Conservation (phyloP, 805 yeast species). For the Suhomyces xylopsoci region DNA sequence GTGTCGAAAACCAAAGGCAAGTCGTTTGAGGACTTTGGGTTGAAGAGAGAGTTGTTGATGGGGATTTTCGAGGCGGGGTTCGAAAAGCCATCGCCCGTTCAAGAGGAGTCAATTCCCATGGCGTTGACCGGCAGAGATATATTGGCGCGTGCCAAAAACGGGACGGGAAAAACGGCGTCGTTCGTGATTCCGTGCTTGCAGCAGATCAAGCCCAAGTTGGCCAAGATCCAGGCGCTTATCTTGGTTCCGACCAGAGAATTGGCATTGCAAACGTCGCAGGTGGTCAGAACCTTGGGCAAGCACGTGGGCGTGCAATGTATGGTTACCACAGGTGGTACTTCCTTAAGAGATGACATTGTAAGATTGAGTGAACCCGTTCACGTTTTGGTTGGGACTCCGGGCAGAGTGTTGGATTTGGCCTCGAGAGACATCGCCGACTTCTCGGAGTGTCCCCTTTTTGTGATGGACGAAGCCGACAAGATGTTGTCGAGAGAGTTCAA, state of each 20-base stretch:
- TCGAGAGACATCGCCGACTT: slow-evolving; percentile 84
- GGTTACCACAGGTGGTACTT: slow-evolving; percentile 99
- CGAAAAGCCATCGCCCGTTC: slow-evolving; percentile 97
- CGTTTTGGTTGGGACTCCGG: slow-evolving; percentile 95
- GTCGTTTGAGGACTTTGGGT: slow-evolving; percentile 85
- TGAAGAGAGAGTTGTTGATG: slow-evolving; percentile 92
- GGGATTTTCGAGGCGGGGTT: slow-evolving; percentile 99
- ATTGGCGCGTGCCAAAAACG: slow-evolving; percentile 96
- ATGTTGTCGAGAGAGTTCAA: slow-evolving; percentile 90
- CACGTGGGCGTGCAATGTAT: slow-evolving; percentile 89
- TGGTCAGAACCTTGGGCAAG: slow-evolving; percentile 91
- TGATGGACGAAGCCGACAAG: slow-evolving; percentile 99
- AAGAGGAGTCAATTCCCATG: slow-evolving; percentile 94
- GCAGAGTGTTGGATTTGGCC: slow-evolving; percentile 93
- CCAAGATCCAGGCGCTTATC: slow-evolving; percentile 86
- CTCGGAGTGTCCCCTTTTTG: slow-evolving; percentile 78
- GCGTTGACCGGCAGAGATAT: slow-evolving; percentile 95
- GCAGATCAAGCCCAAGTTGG: slow-evolving; percentile 76
- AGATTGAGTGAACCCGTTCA: slow-evolving; percentile 93
- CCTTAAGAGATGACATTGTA: slow-evolving; percentile 87
- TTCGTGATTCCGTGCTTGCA: slow-evolving; percentile 92
- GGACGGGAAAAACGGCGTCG: slow-evolving; percentile 98
- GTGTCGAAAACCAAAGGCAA: slow-evolving; percentile 88
- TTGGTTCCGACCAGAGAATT: slow-evolving; percentile 97
- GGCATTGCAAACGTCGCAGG: slow-evolving; percentile 96